These are phyloP conservation scores for Candida khao-thaluensis DNA, from an alignment of 805 yeast genomes.

Conservation along the genomic window DNA sequence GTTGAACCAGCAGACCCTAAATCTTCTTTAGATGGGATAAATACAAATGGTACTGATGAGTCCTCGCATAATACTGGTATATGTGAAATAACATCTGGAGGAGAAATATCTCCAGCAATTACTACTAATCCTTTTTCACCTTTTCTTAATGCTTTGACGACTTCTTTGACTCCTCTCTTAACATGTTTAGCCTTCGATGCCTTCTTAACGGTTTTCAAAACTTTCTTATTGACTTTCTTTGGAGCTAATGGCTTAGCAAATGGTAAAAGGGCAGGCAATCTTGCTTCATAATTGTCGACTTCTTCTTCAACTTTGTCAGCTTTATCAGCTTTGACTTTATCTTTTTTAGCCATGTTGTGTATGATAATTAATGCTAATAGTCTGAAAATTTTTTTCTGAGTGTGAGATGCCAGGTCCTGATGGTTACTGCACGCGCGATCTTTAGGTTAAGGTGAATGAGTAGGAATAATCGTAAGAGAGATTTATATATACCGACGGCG, in stretches of 20 bases:
- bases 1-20: constrained; percentile 99
- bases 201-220: constrained; percentile 92
- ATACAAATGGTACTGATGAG: constrained; percentile 82
- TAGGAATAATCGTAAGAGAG: constrained; percentile 3
- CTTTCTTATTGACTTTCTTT: constrained; percentile 92
- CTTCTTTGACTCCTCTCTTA: constrained; percentile 98
- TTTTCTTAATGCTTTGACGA: constrained; percentile 94
- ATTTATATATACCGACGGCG: constrained; percentile 1
- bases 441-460: neutral
- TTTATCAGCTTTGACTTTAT: constrained; percentile 41
- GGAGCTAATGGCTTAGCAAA: constrained; percentile 96
- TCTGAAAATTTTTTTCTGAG: constrained; percentile 6
- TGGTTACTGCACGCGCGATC: neutral
- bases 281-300: constrained; percentile 86
- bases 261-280: constrained; percentile 86
- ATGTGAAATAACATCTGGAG: constrained; percentile 95
- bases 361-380: neutral
- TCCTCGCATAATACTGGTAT: constrained; percentile 98
- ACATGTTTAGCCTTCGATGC: constrained; percentile 98
- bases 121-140: constrained; percentile 97
- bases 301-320: constrained; percentile 33
- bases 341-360: constrained; percentile 42
- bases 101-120: constrained; percentile 97
- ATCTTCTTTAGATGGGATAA: constrained; percentile 96
- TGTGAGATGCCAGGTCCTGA: constrained; percentile 1